Evolutionary conservation across 805 yeast genomes (phyloP).

Genomic region (Monosporozyma solicola): DNA sequence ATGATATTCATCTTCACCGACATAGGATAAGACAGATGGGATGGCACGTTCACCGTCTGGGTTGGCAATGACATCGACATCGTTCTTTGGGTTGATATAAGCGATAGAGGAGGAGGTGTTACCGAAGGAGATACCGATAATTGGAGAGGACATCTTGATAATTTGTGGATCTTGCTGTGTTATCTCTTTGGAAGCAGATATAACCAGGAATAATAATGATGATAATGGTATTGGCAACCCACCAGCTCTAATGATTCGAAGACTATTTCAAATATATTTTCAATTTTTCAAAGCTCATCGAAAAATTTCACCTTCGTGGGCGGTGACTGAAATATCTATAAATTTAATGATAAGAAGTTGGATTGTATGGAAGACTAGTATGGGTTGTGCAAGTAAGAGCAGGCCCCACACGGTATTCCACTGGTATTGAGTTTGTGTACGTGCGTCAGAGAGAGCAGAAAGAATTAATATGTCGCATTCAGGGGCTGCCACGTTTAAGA

Average conservation of each 20-base stretch:
- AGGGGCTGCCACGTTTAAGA: conserved; percentile 49
- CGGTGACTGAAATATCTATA: not conserved
- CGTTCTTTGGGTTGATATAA: conserved; percentile 73
- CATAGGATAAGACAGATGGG: conserved; percentile 85
- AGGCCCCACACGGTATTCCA: not conserved
- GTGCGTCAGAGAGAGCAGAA: not conserved
- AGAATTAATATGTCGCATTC: conserved; percentile 30
- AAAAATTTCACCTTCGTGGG: not conserved
- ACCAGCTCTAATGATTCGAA: no score
- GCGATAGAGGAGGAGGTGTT: conserved; percentile 95
- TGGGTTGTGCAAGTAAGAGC: not conserved
- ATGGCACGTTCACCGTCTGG: conserved; percentile 98
- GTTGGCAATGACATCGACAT: conserved; percentile 93
- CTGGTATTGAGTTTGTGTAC: not conserved
- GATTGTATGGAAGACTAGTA: not conserved
- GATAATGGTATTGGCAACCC: no score
- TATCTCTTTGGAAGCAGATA: not conserved
- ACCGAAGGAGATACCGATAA: conserved; percentile 94
- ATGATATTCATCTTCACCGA: conserved; percentile 92
- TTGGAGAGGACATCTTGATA: conserved; percentile 34
- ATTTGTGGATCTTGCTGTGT: not conserved
- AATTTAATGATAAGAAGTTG: not conserved
- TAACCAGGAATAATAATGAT: no score
- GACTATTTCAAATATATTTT: not conserved
- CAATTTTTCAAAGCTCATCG: not conserved